These are phyloP conservation scores for Fraxinus albicans DNA, from an alignment of 305 asterid genomes.

Conservation along the genomic window DNA sequence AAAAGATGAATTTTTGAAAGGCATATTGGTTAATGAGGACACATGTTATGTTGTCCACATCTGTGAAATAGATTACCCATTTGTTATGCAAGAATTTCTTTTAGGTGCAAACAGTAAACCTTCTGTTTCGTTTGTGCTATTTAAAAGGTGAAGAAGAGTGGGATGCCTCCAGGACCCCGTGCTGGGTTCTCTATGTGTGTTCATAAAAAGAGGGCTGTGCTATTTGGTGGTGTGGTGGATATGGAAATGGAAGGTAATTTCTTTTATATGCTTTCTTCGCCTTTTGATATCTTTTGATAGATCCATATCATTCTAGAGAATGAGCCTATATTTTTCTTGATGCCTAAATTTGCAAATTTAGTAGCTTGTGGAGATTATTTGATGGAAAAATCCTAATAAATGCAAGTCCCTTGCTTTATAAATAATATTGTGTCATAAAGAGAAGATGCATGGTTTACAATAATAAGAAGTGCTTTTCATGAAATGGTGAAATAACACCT, in stretches of 20 bases:
- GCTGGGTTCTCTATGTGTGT: slow-evolving; percentile 95
- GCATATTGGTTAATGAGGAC: background rate
- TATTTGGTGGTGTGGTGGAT: slow-evolving; percentile 97
- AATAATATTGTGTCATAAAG: background rate
- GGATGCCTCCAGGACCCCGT: slow-evolving; percentile 99
- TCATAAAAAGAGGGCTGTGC: slow-evolving; percentile 88
- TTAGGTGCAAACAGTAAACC: background rate
- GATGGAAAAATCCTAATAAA: slow-evolving; percentile 10
- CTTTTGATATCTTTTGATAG: slow-evolving; percentile 15
- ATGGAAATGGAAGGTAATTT: slow-evolving; percentile 88
- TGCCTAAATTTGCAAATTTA: slow-evolving; percentile 5
- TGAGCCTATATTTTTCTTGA: background rate
- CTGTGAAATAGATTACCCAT: background rate
- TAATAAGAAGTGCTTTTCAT: background rate
- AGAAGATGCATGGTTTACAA: background rate
- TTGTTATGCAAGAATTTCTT: background rate
- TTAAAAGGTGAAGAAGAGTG: slow-evolving; percentile 81
- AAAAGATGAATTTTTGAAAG: background rate
- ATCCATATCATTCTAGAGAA: slow-evolving; percentile 6
- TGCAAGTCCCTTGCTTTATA: background rate
- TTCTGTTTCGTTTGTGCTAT: slow-evolving; percentile 14
- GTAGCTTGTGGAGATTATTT: background rate
- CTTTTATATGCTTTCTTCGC: slow-evolving; percentile 18
- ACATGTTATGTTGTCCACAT: background rate
- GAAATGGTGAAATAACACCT: background rate